Evolutionary conservation across 805 yeast genomes (phyloP), one percentile per base, ranked within the genome.

Genomic region (Zygosaccharomyces pseudorouxii): DNA sequence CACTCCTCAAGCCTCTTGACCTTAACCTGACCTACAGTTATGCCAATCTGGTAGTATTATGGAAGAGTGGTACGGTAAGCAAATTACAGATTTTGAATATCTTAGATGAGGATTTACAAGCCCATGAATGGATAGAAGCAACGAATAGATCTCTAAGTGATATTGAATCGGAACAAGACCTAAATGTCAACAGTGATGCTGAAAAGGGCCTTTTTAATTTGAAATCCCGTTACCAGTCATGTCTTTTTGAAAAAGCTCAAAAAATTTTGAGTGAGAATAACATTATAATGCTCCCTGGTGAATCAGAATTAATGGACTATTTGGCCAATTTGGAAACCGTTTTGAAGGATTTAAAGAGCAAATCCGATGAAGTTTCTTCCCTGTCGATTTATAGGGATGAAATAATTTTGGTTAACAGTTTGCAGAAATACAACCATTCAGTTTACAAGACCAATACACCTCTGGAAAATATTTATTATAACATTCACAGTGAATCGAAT

Each of bases 261-360:
- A 53, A 61, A 7, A 55, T 63, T 5, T 57, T 61, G 5, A 49
- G 59, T 7, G 58, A 57, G 16, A 53, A 60, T 18, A 58, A 59
- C 12, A 54, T 58, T 19, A 55, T 62, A 5, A 45, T 56, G 10
- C 36, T 52, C n/a, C 25, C 55, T 5, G 52, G 53, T 3, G 56
- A 60, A 22, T 61, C 60, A 20, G 59, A 70, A 20, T 50, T 65
- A 5, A 70, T 70, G 35, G 52, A 74, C n/a, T 82, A 82, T 56
- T 82, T 95, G 86, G 71, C 77, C 29, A 80, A 83, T 51, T 76
- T 90, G 49, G 84, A 81, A 49, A 74, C 86, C 2, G 71, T 89
- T 22, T 83, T 95, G 60, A 78, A 77, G 48, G 96, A 89, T 58
- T 72, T 86, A 46, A 77, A 76, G 50, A 83, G 77, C 50, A 74